Base-by-base conservation (phyloP, 2,329 filamentous ascomycete genomes). In the Cercospora zeina region DNA sequence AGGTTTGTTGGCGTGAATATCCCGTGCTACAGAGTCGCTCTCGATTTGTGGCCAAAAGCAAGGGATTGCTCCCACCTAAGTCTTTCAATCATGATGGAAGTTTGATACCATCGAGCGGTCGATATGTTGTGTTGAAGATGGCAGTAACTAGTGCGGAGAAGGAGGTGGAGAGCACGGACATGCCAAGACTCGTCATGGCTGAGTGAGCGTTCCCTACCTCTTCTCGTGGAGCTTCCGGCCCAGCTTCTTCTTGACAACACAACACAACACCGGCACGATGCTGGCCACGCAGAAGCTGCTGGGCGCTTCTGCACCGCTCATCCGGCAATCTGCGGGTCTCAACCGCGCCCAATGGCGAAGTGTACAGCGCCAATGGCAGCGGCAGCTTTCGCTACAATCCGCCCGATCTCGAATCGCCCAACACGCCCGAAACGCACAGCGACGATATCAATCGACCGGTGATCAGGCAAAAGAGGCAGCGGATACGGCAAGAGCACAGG, bases 361-460 rank as follows among this genome's bases (percentile, higher is more conserved):
- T 30, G 33, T 63, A 27, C 65, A 69, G 59, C 65, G 65, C 16
- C 69, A 69, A 67, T 69, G 65, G 58, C 65, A 68, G 27, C 68
- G 69, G 4, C 65, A 68, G 42, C 63, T 69, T 61, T 70, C 68
- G 16, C 51, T 45, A 6, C 51, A 60, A 27, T 61, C 67, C 34
- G 30, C 49, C 53, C 37, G 55, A 58, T 49, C 51, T 36, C 51
- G 61, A 47, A 60, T 39, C 45, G 54, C 51, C 31, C 57, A 61
- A 42, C 33, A 49, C 11, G 36, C 56, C 57, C 59, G 61, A 21
- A 51, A 14, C n/a, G 54, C 58, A 2, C 62, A 62, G 24, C 63
- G 57, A 47, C 62, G 63, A 60, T 58, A 53, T 24, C 54, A 67
- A 27, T 65, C 66, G n/a, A 63, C 65, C 14, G 33, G 47, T 16